Conservation (phyloP, 2,329 filamentous ascomycete genomes). For the Sarocladiaceae sp. region DNA sequence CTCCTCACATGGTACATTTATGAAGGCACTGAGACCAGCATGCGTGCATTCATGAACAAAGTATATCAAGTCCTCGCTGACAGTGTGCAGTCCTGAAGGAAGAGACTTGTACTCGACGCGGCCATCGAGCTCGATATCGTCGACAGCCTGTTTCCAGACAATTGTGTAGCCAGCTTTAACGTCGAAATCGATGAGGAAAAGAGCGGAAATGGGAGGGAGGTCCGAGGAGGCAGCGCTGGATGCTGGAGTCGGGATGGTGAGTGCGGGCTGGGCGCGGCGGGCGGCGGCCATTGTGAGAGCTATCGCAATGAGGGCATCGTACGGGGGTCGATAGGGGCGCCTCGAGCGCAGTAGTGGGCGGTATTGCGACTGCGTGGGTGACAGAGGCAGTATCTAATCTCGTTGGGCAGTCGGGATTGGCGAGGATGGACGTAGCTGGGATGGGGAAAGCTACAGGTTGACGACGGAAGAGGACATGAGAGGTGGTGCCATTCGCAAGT, state of each 20-base stretch:
- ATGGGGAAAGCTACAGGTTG: too few relatives aligned
- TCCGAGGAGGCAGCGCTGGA: constrained; percentile 21
- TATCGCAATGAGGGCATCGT: constrained; percentile 9
- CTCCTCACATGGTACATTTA: constrained; percentile 74
- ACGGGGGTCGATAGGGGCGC: not conserved
- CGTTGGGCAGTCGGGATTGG: too few relatives aligned
- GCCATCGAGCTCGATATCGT: constrained; percentile 70
- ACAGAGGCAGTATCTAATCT: too few relatives aligned
- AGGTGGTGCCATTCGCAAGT: too few relatives aligned
- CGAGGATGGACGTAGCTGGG: too few relatives aligned
- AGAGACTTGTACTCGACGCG: constrained; percentile 94
- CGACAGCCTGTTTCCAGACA: constrained; percentile 71
- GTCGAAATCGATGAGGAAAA: constrained; percentile 89
- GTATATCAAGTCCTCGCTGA: constrained; percentile 84
- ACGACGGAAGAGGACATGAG: too few relatives aligned
- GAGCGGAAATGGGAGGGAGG: constrained; percentile 53
- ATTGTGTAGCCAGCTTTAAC: constrained; percentile 89
- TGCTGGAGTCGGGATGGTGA: constrained; percentile 25
- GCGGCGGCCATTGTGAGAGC: constrained; percentile 31
- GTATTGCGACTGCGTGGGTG: too few relatives aligned
- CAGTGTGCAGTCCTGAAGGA: constrained; percentile 85
- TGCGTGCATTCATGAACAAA: constrained; percentile 77
- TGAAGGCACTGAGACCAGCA: constrained; percentile 86
- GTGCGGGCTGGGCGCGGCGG: constrained; percentile 29
- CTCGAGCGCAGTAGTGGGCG: not conserved